Evolutionary conservation across 306 rosid genomes (phyloP).

Genomic region (Dryas drummondii): DNA sequence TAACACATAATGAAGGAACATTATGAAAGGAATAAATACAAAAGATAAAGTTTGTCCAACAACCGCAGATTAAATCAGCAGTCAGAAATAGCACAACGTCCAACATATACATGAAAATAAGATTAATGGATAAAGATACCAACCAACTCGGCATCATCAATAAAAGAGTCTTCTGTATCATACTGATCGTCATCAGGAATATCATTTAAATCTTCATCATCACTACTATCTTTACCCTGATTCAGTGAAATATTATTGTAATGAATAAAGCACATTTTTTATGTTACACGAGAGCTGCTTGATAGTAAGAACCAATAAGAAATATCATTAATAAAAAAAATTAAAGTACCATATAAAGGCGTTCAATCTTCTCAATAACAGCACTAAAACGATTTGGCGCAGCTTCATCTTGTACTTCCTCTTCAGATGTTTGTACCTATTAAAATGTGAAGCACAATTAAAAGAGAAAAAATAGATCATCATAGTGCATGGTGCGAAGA

Average conservation of each 20-base stretch:
- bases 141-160: constrained; percentile 97
- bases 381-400: constrained; percentile 93
- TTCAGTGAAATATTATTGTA: constrained; percentile 8
- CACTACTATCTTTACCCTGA: constrained; percentile 96
- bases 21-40: constrained; percentile 15
- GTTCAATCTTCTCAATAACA: constrained; percentile 95
- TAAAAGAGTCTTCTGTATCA: constrained; percentile 97
- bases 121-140: constrained; percentile 29
- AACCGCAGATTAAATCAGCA: constrained; percentile 15
- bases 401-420: constrained; percentile 63
- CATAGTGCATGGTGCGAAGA: not conserved
- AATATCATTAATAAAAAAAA: constrained; percentile 2
- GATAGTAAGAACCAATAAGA: not conserved
- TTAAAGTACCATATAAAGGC: constrained; percentile 75
- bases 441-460: constrained; percentile 10
- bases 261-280: not conserved
- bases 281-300: not conserved
- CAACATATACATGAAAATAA: constrained; percentile 26
- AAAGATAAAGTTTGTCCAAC: constrained; percentile 9
- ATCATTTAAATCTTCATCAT: constrained; percentile 75
- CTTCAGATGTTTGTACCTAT: constrained; percentile 64
- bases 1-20: constrained; percentile 18
- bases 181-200: constrained; percentile 95
- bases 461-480: not conserved
- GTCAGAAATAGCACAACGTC: constrained; percentile 2